Percentiles rank a stretch among this genome's conserved stretches.
These are phyloP conservation scores for Nemophila menziesii DNA, from an alignment of 257 asterid species.

Conservation along the genomic window DNA sequence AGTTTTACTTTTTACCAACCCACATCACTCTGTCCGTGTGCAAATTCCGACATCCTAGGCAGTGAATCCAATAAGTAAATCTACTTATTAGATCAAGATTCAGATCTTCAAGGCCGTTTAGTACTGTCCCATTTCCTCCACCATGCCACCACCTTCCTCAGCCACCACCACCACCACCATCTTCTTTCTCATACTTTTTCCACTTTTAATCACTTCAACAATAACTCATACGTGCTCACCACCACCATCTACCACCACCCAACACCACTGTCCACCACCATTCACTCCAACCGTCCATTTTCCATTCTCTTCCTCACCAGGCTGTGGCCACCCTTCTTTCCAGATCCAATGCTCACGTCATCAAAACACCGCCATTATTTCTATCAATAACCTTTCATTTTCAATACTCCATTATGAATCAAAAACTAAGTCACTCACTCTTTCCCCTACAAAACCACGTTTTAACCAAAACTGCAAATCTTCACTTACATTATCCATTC, in stretches of 20 bases:
- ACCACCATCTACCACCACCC: slow-evolving; percentile 11
- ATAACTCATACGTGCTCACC: slow-evolving; percentile 28
- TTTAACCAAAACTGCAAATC: slow-evolving; percentile 37
- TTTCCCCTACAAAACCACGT: slow-evolving; percentile 26
- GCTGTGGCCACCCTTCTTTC: slow-evolving; percentile 93
- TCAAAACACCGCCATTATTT: slow-evolving; percentile 48
- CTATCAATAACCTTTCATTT: slow-evolving; percentile 42
- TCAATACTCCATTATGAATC: slow-evolving; percentile 48
- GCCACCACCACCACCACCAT: slow-evolving; percentile 12
- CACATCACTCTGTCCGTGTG: slow-evolving; percentile 2
- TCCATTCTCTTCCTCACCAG: slow-evolving; percentile 72
- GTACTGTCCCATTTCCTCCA: slow-evolving; percentile 2
- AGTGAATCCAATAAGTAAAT: slow-evolving; percentile 14
- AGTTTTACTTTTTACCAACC: neutral
- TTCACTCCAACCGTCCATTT: slow-evolving; percentile 37
- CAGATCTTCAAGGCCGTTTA: slow-evolving; percentile 10
- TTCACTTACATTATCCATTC: slow-evolving; percentile 23
- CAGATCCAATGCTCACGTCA: slow-evolving; percentile 48
- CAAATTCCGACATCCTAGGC: slow-evolving; percentile 10
- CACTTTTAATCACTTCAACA: slow-evolving; percentile 7
- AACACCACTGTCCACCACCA: slow-evolving; percentile 54
- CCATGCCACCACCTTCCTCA: slow-evolving; percentile 13
- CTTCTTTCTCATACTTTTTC: slow-evolving; percentile 12
- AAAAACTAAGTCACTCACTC: slow-evolving; percentile 45
- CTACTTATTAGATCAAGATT: slow-evolving; percentile 24